These are phyloP conservation scores for Hypoxylon sp. DNA, from an alignment of 2,329 filamentous ascomycete genomes.

Conservation along the genomic window DNA sequence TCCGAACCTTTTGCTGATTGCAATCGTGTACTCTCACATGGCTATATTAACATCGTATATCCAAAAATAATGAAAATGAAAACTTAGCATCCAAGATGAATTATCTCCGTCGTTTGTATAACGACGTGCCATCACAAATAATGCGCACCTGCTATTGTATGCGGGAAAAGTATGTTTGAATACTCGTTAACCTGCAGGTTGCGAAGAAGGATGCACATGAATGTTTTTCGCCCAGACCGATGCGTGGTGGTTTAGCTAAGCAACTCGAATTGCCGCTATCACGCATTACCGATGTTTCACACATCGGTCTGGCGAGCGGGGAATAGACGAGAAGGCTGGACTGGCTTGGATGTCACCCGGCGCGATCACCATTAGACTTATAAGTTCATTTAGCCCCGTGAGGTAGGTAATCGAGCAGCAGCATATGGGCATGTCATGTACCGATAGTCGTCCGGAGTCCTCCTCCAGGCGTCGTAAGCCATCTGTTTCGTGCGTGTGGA, in stretches of 20 bases:
- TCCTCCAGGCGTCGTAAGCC: not conserved
- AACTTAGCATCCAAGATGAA: not conserved
- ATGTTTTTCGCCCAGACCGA: too few relatives aligned
- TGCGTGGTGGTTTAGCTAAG: not conserved
- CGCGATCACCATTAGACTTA: not conserved
- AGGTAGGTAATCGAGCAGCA: not conserved
- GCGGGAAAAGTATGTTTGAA: not conserved
- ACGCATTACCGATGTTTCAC: not conserved
- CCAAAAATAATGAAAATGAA: not conserved
- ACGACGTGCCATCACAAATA: not conserved
- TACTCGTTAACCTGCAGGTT: not conserved
- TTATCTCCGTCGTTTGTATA: not conserved
- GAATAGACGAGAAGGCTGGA: not conserved
- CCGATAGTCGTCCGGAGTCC: not conserved
- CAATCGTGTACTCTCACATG: not conserved
- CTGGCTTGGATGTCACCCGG: not conserved
- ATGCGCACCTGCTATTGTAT: not conserved
- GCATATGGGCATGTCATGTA: not conserved
- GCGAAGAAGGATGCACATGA: not conserved
- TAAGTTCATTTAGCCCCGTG: not conserved
- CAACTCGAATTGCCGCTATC: not conserved
- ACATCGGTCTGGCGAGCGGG: not conserved
- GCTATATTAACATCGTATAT: not conserved
- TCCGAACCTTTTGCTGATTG: not conserved
- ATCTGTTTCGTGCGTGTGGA: not conserved